Percentiles rank a stretch among this genome's conserved stretches.
These are phyloP conservation scores for Populus tremula DNA, from an alignment of 345 rosid species.

Conservation along the genomic window DNA sequence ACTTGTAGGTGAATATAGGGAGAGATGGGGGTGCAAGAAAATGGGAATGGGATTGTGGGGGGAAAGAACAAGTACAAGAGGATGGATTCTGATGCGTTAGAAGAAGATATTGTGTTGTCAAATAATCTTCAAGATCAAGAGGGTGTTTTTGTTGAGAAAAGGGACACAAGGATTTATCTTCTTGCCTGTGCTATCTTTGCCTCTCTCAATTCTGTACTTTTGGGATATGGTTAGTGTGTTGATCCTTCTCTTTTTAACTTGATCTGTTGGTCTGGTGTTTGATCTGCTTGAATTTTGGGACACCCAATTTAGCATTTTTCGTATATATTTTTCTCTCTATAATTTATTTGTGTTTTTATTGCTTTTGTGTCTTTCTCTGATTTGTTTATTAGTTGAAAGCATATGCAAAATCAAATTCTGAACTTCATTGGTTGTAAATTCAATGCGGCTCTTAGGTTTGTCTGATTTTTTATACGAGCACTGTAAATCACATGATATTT, in stretches of 20 bases:
- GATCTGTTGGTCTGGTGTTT: not conserved
- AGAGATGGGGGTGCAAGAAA: conserved; percentile 14
- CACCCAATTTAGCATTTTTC: not conserved
- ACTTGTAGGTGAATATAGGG: not conserved
- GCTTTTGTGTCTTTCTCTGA: not conserved
- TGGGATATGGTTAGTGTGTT: conserved; percentile 24
- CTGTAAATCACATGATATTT: no score
- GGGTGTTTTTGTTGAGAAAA: not conserved
- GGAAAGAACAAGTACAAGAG: conserved; percentile 12
- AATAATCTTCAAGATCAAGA: not conserved
- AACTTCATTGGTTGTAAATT: not conserved
- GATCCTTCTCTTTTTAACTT: not conserved
- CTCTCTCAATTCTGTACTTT: conserved; percentile 27
- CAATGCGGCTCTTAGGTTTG: not conserved
- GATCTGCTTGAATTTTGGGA: not conserved
- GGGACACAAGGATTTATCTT: conserved; percentile 1
- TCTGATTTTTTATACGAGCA: not conserved
- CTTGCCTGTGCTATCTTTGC: conserved; percentile 22
- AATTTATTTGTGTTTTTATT: no score
- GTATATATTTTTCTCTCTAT: not conserved
- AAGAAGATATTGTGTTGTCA: not conserved
- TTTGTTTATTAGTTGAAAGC: not conserved
- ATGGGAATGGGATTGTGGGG: conserved; percentile 8
- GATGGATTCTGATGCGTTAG: conserved; percentile 8
- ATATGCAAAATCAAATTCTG: not conserved